Evolutionary conservation across 2,329 filamentous ascomycete genomes (phyloP).

Genomic region (Ascocoryne sarcoides): DNA sequence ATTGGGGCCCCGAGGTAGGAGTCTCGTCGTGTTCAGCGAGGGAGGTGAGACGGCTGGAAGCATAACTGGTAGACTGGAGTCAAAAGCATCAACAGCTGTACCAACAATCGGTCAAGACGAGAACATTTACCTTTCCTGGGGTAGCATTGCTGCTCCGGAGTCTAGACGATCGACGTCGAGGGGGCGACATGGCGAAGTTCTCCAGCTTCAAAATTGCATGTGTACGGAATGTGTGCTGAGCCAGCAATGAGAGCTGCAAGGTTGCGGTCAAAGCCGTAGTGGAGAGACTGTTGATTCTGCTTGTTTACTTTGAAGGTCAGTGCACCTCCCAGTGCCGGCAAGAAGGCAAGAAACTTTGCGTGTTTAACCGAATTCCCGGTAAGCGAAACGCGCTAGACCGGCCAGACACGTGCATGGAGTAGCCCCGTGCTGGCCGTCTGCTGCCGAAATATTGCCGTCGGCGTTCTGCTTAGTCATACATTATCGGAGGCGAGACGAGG

Average conservation of each 20-base stretch:
- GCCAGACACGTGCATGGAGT: no score
- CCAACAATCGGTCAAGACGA: background rate
- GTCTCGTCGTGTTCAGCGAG: conserved; percentile 27
- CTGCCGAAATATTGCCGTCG: no score
- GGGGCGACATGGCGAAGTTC: conserved; percentile 17
- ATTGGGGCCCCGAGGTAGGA: conserved; percentile 10
- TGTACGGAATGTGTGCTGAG: conserved; percentile 1
- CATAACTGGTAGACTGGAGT: conserved; percentile 13
- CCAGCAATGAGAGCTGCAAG: conserved; percentile 7
- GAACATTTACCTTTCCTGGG: conserved; percentile 22
- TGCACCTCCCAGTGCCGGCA: no score
- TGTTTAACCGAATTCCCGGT: no score
- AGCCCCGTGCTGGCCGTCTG: no score
- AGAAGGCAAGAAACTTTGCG: no score
- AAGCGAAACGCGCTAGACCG: no score
- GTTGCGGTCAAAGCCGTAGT: background rate
- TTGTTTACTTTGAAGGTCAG: conserved; percentile 70
- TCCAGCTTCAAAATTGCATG: background rate
- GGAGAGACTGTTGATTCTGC: conserved; percentile 45
- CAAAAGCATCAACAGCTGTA: conserved; percentile 3
- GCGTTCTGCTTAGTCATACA: no score
- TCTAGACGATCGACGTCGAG: conserved; percentile 27
- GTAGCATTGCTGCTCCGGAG: conserved; percentile 24
- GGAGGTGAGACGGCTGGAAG: conserved; percentile 18
- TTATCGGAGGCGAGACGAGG: no score